phyloP scores from a whole-genome alignment of 441 rosid genomes.

The Melastoma candidum region DNA sequence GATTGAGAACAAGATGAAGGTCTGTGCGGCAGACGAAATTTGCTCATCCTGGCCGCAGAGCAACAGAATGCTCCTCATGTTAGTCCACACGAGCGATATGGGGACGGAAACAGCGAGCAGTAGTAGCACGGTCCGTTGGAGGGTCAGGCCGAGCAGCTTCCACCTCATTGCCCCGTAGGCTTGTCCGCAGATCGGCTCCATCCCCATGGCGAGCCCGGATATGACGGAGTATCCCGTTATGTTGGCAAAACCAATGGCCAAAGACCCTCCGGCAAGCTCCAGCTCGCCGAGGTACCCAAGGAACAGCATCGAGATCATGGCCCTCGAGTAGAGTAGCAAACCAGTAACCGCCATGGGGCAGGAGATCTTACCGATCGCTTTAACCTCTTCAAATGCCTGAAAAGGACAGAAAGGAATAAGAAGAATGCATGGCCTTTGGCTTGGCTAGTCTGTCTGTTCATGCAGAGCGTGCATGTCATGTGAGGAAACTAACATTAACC shows the following conservation, averaged over 20 bases:
- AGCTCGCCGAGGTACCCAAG: slow-evolving; percentile 92
- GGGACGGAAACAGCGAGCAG: not conserved
- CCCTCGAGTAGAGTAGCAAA: slow-evolving; percentile 72
- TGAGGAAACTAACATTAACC: too few relatives aligned
- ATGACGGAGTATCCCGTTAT: slow-evolving; percentile 83
- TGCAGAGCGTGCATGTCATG: too few relatives aligned
- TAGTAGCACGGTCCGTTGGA: slow-evolving; percentile 2
- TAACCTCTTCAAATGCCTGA: slow-evolving; percentile 76
- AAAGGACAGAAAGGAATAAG: too few relatives aligned
- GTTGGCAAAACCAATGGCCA: slow-evolving; percentile 88
- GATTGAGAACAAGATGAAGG: not conserved
- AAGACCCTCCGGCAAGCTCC: slow-evolving; percentile 93
- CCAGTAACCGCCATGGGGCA: slow-evolving; percentile 82
- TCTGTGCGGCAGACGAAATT: not conserved
- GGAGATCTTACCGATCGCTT: slow-evolving; percentile 79
- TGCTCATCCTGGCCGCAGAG: slow-evolving; percentile 2
- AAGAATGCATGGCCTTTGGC: too few relatives aligned
- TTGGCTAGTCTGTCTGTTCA: too few relatives aligned
- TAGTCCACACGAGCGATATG: not conserved
- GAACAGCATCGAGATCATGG: slow-evolving; percentile 93
- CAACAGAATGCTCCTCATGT: not conserved
- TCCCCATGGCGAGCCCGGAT: slow-evolving; percentile 7
- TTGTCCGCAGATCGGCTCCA: slow-evolving; percentile 7
- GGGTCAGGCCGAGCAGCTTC: not conserved
- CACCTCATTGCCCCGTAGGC: not conserved